These are phyloP conservation scores for Cercospora sesami DNA, from an alignment of 2,329 filamentous ascomycete genomes.

Conservation along the genomic window DNA sequence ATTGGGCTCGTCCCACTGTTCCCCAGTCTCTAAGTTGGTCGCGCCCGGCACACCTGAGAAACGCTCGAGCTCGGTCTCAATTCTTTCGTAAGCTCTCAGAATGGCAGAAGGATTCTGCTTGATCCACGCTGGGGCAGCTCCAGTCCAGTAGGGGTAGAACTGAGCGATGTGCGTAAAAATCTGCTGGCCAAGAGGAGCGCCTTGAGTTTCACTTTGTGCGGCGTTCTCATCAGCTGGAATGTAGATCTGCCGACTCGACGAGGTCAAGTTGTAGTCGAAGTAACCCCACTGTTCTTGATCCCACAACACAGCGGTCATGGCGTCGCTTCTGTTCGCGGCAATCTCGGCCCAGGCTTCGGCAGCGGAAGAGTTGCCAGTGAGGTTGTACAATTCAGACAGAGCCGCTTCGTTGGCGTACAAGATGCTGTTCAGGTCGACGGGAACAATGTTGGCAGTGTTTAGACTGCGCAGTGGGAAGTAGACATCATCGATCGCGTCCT, in stretches of 20 bases:
- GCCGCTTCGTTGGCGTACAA: conserved; percentile 65
- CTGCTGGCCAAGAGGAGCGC: conserved; percentile 57
- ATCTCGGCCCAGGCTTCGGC: conserved; percentile 53
- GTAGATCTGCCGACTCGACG: conserved; percentile 57
- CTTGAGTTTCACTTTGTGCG: conserved; percentile 44
- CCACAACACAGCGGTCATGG: conserved; percentile 66
- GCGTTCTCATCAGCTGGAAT: conserved; percentile 53
- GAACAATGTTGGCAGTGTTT: conserved; percentile 59
- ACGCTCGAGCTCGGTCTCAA: conserved; percentile 55
- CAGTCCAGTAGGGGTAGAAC: conserved; percentile 69
- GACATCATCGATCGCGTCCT: conserved; percentile 59
- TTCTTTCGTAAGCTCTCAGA: conserved; percentile 54
- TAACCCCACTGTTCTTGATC: conserved; percentile 63
- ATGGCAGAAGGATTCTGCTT: conserved; percentile 61
- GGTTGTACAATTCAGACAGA: conserved; percentile 57
- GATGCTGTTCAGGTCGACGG: conserved; percentile 68
- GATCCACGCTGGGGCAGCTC: conserved; percentile 59
- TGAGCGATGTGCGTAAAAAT: conserved; percentile 60
- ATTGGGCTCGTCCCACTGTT: conserved; percentile 71
- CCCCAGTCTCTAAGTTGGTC: conserved; percentile 60
- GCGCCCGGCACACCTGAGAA: conserved; percentile 61
- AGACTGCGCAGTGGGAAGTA: conserved; percentile 67
- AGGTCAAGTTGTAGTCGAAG: conserved; percentile 69
- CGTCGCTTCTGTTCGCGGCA: conserved; percentile 58
- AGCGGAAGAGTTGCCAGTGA: conserved; percentile 53